These are phyloP conservation scores for Amorphotheca resinae DNA, from an alignment of 495 filamentous ascomycete genomes.

Conservation along the genomic window DNA sequence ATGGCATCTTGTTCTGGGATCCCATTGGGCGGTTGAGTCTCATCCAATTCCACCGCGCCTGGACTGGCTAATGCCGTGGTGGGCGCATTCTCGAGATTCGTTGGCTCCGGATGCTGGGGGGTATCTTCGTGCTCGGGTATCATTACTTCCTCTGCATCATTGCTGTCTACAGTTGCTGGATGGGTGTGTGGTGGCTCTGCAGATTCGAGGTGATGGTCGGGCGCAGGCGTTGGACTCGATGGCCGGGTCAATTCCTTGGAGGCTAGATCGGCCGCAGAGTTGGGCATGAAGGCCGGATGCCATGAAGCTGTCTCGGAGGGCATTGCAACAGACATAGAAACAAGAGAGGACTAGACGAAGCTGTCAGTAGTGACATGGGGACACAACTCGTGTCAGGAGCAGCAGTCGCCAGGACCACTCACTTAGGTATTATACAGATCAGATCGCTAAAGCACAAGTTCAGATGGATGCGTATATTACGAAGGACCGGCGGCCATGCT, in stretches of 20 bases:
- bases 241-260: not conserved
- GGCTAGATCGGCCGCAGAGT: constrained; percentile 23
- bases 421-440: constrained; percentile 20
- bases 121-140: constrained; percentile 15
- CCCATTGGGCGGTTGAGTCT: constrained; percentile 21
- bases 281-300: constrained; percentile 44
- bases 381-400: no score
- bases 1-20: constrained; percentile 9
- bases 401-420: not conserved
- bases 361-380: no score
- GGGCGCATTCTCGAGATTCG: constrained; percentile 8
- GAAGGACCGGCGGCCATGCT: constrained; percentile 5
- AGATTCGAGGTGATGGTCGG: not conserved
- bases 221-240: not conserved
- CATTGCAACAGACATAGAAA: constrained; percentile 12
- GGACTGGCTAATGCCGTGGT: constrained; percentile 8
- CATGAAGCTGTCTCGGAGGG: constrained; percentile 29
- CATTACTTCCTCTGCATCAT: not conserved
- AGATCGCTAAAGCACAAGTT: constrained; percentile 14
- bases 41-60: constrained; percentile 18
- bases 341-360: constrained; percentile 16
- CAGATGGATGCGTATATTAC: constrained; percentile 12
- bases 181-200: not conserved
- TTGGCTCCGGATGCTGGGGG: constrained; percentile 22
- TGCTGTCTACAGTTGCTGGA: not conserved